Base-by-base conservation (phyloP, 257 asterid species). In the Solanum lignicaule region DNA sequence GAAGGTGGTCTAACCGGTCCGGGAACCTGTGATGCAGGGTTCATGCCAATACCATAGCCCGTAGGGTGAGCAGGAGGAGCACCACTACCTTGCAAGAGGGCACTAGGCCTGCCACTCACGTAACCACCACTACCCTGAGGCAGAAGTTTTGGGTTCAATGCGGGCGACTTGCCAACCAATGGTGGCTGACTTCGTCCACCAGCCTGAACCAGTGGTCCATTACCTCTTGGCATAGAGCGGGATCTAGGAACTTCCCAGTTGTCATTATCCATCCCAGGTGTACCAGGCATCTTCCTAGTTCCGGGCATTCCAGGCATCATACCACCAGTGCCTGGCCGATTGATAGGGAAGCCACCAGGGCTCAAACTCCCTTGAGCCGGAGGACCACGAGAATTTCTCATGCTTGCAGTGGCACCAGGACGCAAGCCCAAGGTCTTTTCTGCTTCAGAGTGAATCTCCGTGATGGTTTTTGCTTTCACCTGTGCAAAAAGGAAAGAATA, bases 261-360 rank as follows among this genome's bases (percentile, higher is more conserved):
- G 85, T 95, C 98, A 15, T 90, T 88, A 86, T 95, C 97, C 66
- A 94, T 84, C 76, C 96, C 98, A 20, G 99, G 96, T 93, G 91
- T 90, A 27, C 98, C 98, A 0, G 98, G 95, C 96, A 97, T 92
- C 92, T 93, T 97, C 90, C 98, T 93, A 58, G 92, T 87, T 78
- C 99, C 98, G 0, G 99, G 99, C 98, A 94, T 96, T 84, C 99
- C 99, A 1, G 99, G 99, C 98, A 96, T 96, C 98, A 96, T 94
- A 52, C 99, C 98, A 81, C 98, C 98, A 72, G 94, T 48, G 60
- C 98, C 98, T 46, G 98, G 96, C 7, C 97, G 94, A 87, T 91
- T 96, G 89, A 94, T 89, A 27, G 98, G 95, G 91, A 90, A 91
- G 65, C 96, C 98, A 58, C 93, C 89, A 29, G 99, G 96, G 87